Conservation (phyloP, 192 early-diverging fungal species). For the Rhizophlyctis rosea region DNA sequence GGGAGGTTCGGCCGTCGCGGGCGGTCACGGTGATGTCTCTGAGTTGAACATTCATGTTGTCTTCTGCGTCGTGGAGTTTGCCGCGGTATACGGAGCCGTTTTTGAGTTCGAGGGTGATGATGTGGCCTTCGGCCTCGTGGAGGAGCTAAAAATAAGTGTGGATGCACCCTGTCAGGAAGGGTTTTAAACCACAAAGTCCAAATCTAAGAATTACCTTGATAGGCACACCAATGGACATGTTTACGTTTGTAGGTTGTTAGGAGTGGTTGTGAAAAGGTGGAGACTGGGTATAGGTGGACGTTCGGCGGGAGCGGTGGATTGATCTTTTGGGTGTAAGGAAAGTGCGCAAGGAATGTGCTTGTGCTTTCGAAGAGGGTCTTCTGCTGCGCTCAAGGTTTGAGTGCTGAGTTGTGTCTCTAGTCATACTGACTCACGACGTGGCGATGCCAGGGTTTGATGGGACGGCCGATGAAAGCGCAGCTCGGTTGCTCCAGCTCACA, state of each 20-base stretch:
- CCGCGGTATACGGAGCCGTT: slow-evolving; percentile 94
- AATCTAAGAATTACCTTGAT: slow-evolving; percentile 54
- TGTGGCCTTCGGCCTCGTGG: slow-evolving; percentile 96
- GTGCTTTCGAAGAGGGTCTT: too few species aligned
- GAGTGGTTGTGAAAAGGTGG: background rate
- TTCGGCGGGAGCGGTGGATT: too few species aligned
- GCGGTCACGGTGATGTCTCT: slow-evolving; percentile 89
- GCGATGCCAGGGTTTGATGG: too few species aligned
- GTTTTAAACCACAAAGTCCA: background rate
- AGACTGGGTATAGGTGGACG: background rate
- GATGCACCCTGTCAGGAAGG: background rate
- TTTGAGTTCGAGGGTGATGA: slow-evolving; percentile 93
- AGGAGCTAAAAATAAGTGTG: slow-evolving; percentile 57
- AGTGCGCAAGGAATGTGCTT: too few species aligned
- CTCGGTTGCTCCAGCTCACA: too few species aligned
- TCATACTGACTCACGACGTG: too few species aligned
- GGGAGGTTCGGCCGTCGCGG: slow-evolving; percentile 86
- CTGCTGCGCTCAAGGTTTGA: too few species aligned
- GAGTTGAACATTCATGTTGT: slow-evolving; percentile 99
- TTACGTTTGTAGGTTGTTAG: background rate
- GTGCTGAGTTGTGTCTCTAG: too few species aligned
- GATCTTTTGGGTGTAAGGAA: too few species aligned
- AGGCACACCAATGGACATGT: slow-evolving; percentile 88
- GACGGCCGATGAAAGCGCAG: too few species aligned
- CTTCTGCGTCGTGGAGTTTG: slow-evolving; percentile 91